These are phyloP conservation scores for Curvularia sp. DNA, from an alignment of 2,329 filamentous ascomycete genomes.

Conservation along the genomic window DNA sequence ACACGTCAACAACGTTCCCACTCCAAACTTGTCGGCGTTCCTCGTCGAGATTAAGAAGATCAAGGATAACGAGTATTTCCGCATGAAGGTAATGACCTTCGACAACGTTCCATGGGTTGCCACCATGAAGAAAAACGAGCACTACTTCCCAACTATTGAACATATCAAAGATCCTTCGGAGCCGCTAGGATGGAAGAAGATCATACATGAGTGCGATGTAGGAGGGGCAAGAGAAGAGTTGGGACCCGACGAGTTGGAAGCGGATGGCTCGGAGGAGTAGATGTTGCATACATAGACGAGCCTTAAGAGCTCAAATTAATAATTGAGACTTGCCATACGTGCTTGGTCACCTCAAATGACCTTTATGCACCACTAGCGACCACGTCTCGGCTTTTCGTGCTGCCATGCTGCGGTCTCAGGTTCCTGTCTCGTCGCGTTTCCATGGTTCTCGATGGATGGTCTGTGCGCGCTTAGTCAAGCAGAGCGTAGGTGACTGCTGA, in stretches of 20 bases:
- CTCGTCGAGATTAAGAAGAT: conserved; percentile 83
- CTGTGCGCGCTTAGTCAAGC: conserved; percentile 11
- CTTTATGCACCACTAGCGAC: neutral
- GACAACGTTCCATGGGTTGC: conserved; percentile 99
- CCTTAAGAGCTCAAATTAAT: neutral
- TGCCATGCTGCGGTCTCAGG: neutral
- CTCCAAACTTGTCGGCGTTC: conserved; percentile 81
- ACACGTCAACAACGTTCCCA: conserved; percentile 88
- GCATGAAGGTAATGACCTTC: conserved; percentile 95
- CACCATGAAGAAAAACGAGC: conserved; percentile 99
- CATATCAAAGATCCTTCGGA: conserved; percentile 64
- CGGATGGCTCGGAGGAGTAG: conserved; percentile 34
- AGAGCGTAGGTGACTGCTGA: conserved; percentile 2
- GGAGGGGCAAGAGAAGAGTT: conserved; percentile 45
- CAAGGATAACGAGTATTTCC: conserved; percentile 97
- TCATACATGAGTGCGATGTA: conserved; percentile 61
- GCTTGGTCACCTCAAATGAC: neutral
- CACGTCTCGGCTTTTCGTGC: neutral
- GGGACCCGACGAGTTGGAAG: conserved; percentile 36
- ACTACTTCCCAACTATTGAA: conserved; percentile 79
- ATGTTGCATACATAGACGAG: conserved; percentile 2
- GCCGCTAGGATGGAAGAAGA: conserved; percentile 63
- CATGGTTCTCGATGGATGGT: neutral
- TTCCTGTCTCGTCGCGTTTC: neutral
- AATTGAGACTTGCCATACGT: neutral